Evolutionary conservation across 2,329 filamentous ascomycete genomes (phyloP).

Genomic region (Peltaster fructicola): DNA sequence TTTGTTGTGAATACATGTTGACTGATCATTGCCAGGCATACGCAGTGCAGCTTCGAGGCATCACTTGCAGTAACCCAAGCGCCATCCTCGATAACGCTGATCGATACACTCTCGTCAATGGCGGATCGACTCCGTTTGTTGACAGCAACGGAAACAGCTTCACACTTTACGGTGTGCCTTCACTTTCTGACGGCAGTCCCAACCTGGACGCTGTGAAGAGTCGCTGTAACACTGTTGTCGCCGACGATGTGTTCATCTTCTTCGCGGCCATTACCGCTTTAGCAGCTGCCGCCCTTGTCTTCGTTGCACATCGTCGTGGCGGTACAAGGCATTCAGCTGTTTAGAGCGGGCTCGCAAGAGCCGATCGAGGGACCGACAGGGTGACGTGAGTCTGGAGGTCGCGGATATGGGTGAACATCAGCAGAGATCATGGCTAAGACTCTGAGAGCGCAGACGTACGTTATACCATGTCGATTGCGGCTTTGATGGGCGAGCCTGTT

Average conservation of each 20-base stretch:
- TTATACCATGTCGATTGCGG: too few relatives aligned
- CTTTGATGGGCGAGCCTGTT: too few relatives aligned
- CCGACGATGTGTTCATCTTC: slow-evolving; percentile 12
- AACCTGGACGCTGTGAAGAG: slow-evolving; percentile 3
- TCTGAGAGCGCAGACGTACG: too few relatives aligned
- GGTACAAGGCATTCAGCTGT: slow-evolving; percentile 2
- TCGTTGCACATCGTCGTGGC: slow-evolving; percentile 4
- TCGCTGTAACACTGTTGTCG: slow-evolving; percentile 9
- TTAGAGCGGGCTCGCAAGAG: too few relatives aligned
- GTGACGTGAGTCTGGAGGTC: too few relatives aligned
- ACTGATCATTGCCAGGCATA: slow-evolving; percentile 7
- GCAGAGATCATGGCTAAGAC: too few relatives aligned
- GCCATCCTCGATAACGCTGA: slow-evolving; percentile 1
- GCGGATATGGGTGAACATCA: too few relatives aligned
- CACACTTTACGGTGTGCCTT: neutral
- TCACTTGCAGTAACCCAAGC: slow-evolving; percentile 6
- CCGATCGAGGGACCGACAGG: too few relatives aligned
- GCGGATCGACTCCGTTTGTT: slow-evolving; percentile 5
- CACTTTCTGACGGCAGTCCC: neutral
- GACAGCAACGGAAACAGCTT: neutral
- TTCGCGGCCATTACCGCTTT: slow-evolving; percentile 7
- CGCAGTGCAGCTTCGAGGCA: slow-evolving; percentile 7
- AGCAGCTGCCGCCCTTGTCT: slow-evolving; percentile 6
- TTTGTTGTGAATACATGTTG: neutral
- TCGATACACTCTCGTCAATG: slow-evolving; percentile 8